Evolutionary conservation across 2,329 filamentous ascomycete genomes (phyloP), one percentile per base, ranked within the genome.

Genomic region (Aspergillus ochraceoroseus): DNA sequence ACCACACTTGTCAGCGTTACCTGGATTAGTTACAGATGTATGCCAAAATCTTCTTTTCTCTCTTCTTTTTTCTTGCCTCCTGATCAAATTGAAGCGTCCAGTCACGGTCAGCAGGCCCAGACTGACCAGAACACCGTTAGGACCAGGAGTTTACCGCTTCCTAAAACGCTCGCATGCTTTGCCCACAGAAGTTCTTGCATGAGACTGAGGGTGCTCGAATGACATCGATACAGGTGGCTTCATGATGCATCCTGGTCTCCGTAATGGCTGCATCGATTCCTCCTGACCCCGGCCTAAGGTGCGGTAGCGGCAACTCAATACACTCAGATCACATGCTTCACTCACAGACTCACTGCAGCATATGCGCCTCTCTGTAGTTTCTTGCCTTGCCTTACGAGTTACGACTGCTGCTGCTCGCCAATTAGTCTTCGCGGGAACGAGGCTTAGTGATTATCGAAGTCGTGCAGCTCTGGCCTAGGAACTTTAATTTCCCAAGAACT

Each of bases 211-310:
- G 15, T 37, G 35, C 41, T 41, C 47, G 32, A 48, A 47, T 49
- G 32, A 37, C 20, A 45, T 38, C 23, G 6, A 11, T 28, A 27
- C 47, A 51, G 46, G 45, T 49, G 47, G 41, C 42, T 31, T 43
- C 18, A 12, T 27, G 33, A 11, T 33, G 35, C 46, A 44, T 43
- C 40, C 31, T 27, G 14, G 19, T 37, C 38, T 43, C 38, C 41
- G 37, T 41, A 27, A 36, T 38, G 29, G 23, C 37, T 44, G 34
- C 33, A 32, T 26, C 20, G 32, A 14, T 40, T 31, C 28, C 12
- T 22, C 17, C 37, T 25, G 14, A 27, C 34, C 14, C 28, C 9
- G 18, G 34, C 32, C 36, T 11, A 25, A 36, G 8, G 7, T 18
- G n/a, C 36, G 11, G 22, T 32, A 14, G 30, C 29, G 12, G 32